Base-by-base conservation (phyloP, 768 basidiomycete species). In the Sistotremastrum niveocremeum region DNA sequence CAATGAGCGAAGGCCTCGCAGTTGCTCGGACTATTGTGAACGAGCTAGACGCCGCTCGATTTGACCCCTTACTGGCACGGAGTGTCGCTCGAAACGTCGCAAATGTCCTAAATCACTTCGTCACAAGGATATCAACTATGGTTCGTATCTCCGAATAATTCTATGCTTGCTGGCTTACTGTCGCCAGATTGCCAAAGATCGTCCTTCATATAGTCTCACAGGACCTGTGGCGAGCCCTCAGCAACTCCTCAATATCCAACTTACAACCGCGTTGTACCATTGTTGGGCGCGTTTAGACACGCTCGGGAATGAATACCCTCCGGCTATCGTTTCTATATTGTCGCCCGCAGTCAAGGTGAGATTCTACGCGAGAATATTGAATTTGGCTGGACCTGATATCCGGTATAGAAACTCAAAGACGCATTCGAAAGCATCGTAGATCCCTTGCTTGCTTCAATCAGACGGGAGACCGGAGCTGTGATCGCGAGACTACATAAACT, bases 21-120 rank as follows among this genome's bases (percentile, higher is more conserved):
- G 69, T 91, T 11, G 81, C 84, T 1, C 72, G 95, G 7, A 71
- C 75, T 1, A 69, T 93, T 20, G 76, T 78, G 30, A 98, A 98
- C 59, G 95, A 98, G 56, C 74, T 99, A 4, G 91, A 97, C 60
- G 78, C 88, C 2, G 89, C 89, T 9, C 73, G 81, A 50, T 95
- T 94, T 58, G 95, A 99, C 62, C 94, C 94, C 0, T 60, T 98
- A 35, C 67, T 99, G 9, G 77, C 88, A 7, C 74, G 72, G 48
- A 71, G 79, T 5, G 80, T 95, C 6, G 87, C 91, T 9, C 81
- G 79, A 60, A 81, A 77, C 56, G 78, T 75, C 0, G 71, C 71
- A 7, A 65, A 72, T 2, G 77, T 79, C 46, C 57, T 98, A 41
- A 87, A 90, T n/a, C 71, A 67, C 50, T 67, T 88, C 52, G 55